Conservation (phyloP, 2,329 filamentous ascomycete species). For the Penicillium verrucosum region DNA sequence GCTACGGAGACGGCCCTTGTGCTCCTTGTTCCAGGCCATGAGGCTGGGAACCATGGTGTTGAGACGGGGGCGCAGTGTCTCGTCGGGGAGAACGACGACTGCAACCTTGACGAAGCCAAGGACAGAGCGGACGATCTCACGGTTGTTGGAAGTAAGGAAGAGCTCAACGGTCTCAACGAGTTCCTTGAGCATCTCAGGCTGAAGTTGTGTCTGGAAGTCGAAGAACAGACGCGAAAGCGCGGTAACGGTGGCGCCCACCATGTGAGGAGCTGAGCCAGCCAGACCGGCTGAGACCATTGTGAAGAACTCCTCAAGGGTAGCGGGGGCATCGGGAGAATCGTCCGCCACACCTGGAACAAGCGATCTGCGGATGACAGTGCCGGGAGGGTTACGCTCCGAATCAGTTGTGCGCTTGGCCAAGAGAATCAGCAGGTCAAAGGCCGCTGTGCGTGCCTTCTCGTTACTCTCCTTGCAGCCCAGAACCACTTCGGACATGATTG, state of each 20-base stretch:
- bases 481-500: slow-evolving; percentile 88
- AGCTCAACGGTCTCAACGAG: slow-evolving; percentile 93
- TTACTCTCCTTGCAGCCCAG: slow-evolving; percentile 98
- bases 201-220: slow-evolving; percentile 74
- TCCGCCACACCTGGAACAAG: slow-evolving; percentile 83
- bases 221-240: slow-evolving; percentile 90
- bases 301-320: slow-evolving; percentile 90
- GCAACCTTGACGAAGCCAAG: slow-evolving; percentile 97
- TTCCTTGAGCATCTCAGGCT: slow-evolving; percentile 69
- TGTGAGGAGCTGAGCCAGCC: slow-evolving; percentile 87
- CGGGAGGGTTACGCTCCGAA: slow-evolving; percentile 51
- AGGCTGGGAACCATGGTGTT: slow-evolving; percentile 78
- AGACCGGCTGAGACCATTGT: slow-evolving; percentile 97
- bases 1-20: slow-evolving; percentile 93
- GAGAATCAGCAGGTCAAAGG: slow-evolving; percentile 83
- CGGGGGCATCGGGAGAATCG: slow-evolving; percentile 71
- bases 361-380: slow-evolving; percentile 77
- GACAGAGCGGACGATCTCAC: slow-evolving; percentile 92
- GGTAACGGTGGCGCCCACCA: slow-evolving; percentile 96
- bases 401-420: slow-evolving; percentile 81
- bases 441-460: slow-evolving; percentile 82
- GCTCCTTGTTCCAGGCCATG: slow-evolving; percentile 95
- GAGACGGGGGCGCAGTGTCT: slow-evolving; percentile 75
- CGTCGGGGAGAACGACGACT: slow-evolving; percentile 76
- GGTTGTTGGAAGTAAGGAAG: slow-evolving; percentile 93